Evolutionary conservation across 1,139 yeast genomes (phyloP).

Genomic region (Pneumocystis murina): DNA sequence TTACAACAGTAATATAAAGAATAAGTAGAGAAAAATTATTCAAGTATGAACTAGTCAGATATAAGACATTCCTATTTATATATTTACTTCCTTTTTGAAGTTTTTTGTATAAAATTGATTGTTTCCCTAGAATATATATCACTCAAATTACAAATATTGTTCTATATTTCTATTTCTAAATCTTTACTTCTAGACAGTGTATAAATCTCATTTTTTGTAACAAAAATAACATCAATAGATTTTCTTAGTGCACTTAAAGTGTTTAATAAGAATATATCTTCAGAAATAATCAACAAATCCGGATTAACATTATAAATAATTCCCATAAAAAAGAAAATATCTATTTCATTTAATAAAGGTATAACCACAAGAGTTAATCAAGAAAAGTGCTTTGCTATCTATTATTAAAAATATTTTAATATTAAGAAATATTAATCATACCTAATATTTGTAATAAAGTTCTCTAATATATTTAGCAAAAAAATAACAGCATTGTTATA

Average conservation of each 20-base stretch:
- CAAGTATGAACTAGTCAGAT: neutral
- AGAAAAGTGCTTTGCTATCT: neutral
- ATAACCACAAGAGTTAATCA: neutral
- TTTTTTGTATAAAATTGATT: neutral
- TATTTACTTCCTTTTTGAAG: neutral
- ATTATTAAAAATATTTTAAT: neutral
- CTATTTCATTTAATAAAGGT: neutral
- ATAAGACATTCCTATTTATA: neutral
- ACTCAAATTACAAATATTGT: neutral
- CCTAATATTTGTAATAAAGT: neutral
- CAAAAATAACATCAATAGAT: neutral
- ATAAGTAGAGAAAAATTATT: neutral
- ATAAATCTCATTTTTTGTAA: neutral
- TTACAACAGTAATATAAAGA: neutral
- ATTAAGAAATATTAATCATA: neutral
- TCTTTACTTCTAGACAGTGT: neutral
- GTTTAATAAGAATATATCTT: neutral
- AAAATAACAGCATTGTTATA: neutral
- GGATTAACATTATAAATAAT: neutral
- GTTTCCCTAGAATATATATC: neutral
- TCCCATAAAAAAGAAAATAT: neutral
- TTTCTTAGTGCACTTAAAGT: neutral
- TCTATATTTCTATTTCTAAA: neutral
- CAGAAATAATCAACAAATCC: neutral
- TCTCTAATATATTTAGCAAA: neutral